Conservation (phyloP, 2,329 filamentous ascomycete species). For the Phialocephala sp. region DNA sequence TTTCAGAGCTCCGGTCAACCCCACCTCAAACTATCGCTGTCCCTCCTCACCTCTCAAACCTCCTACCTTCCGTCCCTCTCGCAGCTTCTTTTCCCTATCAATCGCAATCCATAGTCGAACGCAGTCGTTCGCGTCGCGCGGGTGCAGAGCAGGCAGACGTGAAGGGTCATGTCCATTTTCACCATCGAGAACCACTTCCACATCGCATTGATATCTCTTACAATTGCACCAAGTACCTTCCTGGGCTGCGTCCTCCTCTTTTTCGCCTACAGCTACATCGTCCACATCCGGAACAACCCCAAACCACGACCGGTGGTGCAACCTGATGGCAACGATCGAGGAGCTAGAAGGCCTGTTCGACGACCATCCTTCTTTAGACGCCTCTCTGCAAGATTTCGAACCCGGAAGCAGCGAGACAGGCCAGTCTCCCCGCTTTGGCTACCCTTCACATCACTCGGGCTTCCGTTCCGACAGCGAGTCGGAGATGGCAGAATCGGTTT, state of each 20-base stretch:
- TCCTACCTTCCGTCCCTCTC: slow-evolving; percentile 15
- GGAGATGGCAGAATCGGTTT: slow-evolving; percentile 50
- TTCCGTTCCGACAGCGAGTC: slow-evolving; percentile 58
- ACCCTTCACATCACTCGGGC: slow-evolving; percentile 65
- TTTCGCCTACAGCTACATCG: slow-evolving; percentile 40
- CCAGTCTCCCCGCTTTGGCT: slow-evolving; percentile 53
- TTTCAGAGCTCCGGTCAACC: slow-evolving; percentile 11
- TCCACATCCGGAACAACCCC: slow-evolving; percentile 38
- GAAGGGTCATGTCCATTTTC: slow-evolving; percentile 40
- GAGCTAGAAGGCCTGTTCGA: slow-evolving; percentile 56
- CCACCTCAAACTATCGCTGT: slow-evolving; percentile 11
- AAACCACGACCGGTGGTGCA: slow-evolving; percentile 20
- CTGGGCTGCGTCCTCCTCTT: slow-evolving; percentile 36
- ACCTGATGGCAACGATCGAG: slow-evolving; percentile 45
- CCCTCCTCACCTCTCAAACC: slow-evolving; percentile 7
- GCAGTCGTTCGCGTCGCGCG: slow-evolving; percentile 23
- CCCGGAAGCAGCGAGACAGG: slow-evolving; percentile 49
- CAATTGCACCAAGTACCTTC: slow-evolving; percentile 41
- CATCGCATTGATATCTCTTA: slow-evolving; percentile 40
- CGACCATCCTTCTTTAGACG: slow-evolving; percentile 64
- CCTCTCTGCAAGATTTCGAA: slow-evolving; percentile 67
- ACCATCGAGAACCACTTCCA: slow-evolving; percentile 43
- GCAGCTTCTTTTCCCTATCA: slow-evolving; percentile 13
- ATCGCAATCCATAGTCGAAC: slow-evolving; percentile 10
- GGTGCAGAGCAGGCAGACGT: slow-evolving; percentile 24